phyloP scores from a whole-genome alignment of 1,284 basidiomycete species.

The Ceratobasidium sp. region DNA sequence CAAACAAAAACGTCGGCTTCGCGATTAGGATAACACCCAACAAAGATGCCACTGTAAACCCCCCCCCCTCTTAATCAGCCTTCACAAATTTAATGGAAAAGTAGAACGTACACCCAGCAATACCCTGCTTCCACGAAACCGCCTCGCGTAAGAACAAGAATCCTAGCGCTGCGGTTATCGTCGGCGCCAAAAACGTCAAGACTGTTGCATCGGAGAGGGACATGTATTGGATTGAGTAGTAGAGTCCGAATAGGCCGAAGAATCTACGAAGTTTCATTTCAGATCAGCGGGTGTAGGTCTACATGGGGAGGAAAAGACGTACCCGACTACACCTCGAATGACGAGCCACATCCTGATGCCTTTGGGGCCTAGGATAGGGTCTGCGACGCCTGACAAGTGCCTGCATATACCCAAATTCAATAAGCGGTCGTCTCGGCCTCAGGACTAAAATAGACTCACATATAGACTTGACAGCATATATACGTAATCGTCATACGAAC shows the following conservation, averaged over 20 bases:
- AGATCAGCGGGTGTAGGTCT: background rate
- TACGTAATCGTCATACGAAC: conserved; percentile 41
- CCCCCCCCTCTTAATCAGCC: too few species aligned
- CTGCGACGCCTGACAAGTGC: conserved; percentile 27
- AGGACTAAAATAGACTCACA: conserved; percentile 13
- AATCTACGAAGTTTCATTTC: conserved; percentile 32
- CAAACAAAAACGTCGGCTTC: conserved; percentile 48
- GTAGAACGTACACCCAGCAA: conserved; percentile 55
- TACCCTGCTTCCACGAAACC: conserved; percentile 67
- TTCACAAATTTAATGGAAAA: too few species aligned
- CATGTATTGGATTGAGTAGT: conserved; percentile 49
- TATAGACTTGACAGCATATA: conserved; percentile 36
- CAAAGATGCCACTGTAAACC: conserved; percentile 55
- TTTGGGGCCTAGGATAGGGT: conserved; percentile 47
- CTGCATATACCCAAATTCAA: background rate
- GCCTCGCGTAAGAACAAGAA: conserved; percentile 76
- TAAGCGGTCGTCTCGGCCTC: background rate
- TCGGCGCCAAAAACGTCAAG: conserved; percentile 65
- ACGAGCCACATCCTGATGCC: conserved; percentile 45
- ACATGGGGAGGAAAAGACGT: background rate
- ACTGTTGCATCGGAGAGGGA: conserved; percentile 48
- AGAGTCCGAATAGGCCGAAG: conserved; percentile 46
- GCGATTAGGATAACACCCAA: conserved; percentile 60
- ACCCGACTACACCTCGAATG: conserved; percentile 47
- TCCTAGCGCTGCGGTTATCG: conserved; percentile 76